Evolutionary conservation across 192 early-diverging fungal species (phyloP).

Genomic region (Gamsiella multidivaricata): DNA sequence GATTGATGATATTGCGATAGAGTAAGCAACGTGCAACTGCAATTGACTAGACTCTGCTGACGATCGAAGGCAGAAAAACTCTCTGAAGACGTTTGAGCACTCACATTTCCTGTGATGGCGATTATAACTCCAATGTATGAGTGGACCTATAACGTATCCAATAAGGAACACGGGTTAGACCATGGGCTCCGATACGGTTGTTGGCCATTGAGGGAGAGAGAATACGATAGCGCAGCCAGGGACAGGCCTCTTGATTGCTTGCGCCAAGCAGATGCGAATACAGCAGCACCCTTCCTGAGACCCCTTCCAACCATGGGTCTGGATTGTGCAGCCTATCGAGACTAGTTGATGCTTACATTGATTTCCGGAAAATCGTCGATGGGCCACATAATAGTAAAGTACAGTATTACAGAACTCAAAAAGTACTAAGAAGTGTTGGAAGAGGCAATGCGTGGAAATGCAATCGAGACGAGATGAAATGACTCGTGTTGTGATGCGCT

Average conservation of each 20-base stretch:
- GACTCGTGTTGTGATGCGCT: slow-evolving; percentile 2
- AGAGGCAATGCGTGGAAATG: not conserved
- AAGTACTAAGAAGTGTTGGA: not conserved
- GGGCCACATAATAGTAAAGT: slow-evolving; percentile 42
- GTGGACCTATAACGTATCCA: slow-evolving; percentile 41
- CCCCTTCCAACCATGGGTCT: too few relatives aligned
- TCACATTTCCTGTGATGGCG: slow-evolving; percentile 72
- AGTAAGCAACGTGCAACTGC: slow-evolving; percentile 2
- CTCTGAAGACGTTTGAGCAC: slow-evolving; percentile 7
- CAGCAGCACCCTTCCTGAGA: too few relatives aligned
- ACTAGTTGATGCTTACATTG: too few relatives aligned
- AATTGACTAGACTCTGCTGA: not conserved
- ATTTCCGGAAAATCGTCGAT: slow-evolving; percentile 55
- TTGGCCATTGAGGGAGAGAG: not conserved
- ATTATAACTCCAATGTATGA: slow-evolving; percentile 73
- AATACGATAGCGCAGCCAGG: too few relatives aligned
- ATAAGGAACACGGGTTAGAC: not conserved
- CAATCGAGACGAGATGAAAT: slow-evolving; percentile 1
- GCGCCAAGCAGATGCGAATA: too few relatives aligned
- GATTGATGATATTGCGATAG: not conserved
- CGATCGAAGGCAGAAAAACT: not conserved
- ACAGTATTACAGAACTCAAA: not conserved
- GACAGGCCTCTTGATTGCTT: too few relatives aligned
- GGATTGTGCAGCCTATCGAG: too few relatives aligned
- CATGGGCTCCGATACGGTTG: not conserved